Conservation (phyloP, 148 eudicot species). For the Chenopodium suecicum region DNA sequence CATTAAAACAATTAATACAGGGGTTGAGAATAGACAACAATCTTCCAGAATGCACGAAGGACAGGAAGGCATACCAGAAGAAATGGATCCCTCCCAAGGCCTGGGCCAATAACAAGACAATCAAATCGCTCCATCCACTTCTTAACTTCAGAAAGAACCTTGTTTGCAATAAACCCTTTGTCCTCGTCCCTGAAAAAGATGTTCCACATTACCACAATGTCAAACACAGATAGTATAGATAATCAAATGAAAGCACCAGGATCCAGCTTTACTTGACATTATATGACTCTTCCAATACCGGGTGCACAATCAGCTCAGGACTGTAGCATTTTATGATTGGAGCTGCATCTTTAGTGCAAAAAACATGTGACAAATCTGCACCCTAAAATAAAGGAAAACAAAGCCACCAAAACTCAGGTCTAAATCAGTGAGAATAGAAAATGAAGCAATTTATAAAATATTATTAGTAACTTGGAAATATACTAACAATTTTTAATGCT, state of each 20-base stretch:
- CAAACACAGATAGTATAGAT: neutral
- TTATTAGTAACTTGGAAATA: neutral
- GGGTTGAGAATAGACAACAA: neutral
- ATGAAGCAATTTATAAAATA: neutral
- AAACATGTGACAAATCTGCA: conserved; percentile 95
- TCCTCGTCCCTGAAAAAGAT: conserved; percentile 69
- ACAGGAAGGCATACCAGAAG: conserved; percentile 61
- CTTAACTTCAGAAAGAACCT: conserved; percentile 68
- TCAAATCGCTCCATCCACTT: conserved; percentile 98
- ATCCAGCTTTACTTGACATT: conserved; percentile 53
- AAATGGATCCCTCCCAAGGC: conserved; percentile 96
- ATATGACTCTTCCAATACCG: conserved; percentile 91
- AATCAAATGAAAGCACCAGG: neutral
- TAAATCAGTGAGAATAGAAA: neutral
- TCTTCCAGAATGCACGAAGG: conserved; percentile 7
- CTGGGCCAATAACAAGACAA: conserved; percentile 96
- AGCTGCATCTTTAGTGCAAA: conserved; percentile 97
- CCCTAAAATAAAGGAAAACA: conserved; percentile 49
- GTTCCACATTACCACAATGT: conserved; percentile 3
- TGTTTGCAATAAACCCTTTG: conserved; percentile 42
- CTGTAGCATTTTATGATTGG: conserved; percentile 91
- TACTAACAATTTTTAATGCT: conserved; percentile 89
- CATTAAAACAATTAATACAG: neutral
- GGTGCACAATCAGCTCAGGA: conserved; percentile 97
- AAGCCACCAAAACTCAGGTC: conserved; percentile 5